These are phyloP conservation scores for Holtermannia corniformis DNA, from an alignment of 768 basidiomycete genomes.

Conservation along the genomic window DNA sequence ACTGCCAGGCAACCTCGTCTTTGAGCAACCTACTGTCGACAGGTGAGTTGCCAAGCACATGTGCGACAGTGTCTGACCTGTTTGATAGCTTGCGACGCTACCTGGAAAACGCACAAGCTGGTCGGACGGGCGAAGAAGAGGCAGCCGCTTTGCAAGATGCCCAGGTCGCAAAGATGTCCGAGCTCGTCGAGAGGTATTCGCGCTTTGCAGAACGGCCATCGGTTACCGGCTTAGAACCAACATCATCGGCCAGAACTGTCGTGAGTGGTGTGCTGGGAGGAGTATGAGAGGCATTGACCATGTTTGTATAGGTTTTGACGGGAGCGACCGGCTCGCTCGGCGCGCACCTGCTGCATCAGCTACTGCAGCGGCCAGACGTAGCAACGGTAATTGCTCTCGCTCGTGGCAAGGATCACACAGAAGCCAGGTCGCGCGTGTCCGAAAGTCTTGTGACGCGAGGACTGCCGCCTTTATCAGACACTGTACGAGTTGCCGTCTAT, in stretches of 20 bases:
- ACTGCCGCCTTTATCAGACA: not conserved
- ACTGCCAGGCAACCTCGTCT: conserved; percentile 34
- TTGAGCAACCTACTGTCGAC: conserved; percentile 26
- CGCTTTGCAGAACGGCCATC: conserved; percentile 4
- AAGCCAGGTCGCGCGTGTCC: conserved; percentile 10
- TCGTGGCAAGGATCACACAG: conserved; percentile 19
- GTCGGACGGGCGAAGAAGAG: too few relatives aligned
- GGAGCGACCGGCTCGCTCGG: conserved; percentile 40
- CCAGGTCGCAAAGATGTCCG: conserved; percentile 4
- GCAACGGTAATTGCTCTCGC: conserved; percentile 36
- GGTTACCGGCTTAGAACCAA: too few relatives aligned
- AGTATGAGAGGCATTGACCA: too few relatives aligned
- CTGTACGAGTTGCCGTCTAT: conserved; percentile 5
- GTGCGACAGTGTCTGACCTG: too few relatives aligned
- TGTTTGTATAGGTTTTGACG: conserved; percentile 31
- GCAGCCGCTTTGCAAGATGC: too few relatives aligned
- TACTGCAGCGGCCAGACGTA: conserved; percentile 5
- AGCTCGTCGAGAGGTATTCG: conserved; percentile 5
- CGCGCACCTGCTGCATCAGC: conserved; percentile 20
- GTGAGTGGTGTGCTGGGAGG: conserved; percentile 8
- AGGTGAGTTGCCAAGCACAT: conserved; percentile 16
- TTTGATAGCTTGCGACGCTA: too few relatives aligned
- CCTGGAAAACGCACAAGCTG: too few relatives aligned
- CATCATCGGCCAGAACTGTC: too few relatives aligned
- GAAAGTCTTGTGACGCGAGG: conserved; percentile 6